These are phyloP conservation scores for Murraya koenigii DNA, from an alignment of 345 rosid genomes.

Conservation along the genomic window DNA sequence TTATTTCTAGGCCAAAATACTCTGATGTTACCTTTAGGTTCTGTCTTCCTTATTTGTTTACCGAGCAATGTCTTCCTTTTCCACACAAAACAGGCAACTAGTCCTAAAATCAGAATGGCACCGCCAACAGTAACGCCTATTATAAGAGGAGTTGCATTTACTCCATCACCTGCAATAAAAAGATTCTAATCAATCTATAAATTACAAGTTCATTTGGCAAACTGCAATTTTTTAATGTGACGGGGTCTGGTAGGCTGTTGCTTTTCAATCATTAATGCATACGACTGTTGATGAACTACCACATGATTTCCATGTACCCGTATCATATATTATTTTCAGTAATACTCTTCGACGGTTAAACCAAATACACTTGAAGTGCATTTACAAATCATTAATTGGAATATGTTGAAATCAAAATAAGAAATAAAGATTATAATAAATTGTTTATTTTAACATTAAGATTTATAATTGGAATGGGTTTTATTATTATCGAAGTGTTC, in stretches of 20 bases:
- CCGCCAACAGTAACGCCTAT: conserved; percentile 48
- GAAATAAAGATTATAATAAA: background rate
- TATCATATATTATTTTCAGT: background rate
- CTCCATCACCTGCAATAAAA: conserved; percentile 38
- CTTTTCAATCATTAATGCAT: background rate
- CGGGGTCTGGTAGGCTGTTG: background rate
- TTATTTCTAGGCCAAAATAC: background rate
- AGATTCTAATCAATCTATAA: background rate
- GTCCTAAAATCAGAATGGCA: conserved; percentile 39
- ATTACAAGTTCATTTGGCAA: background rate
- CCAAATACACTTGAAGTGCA: background rate
- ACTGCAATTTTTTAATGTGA: background rate
- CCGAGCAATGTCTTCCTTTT: conserved; percentile 38
- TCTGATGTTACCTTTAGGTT: conserved; percentile 32
- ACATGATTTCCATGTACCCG: background rate
- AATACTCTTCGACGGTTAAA: background rate
- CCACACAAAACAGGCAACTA: conserved; percentile 39
- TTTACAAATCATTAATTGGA: no score
- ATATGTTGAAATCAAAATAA: no score
- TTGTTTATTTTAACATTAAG: background rate
- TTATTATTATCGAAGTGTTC: no score
- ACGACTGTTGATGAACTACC: background rate
- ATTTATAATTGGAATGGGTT: no score
- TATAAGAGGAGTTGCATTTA: conserved; percentile 20
- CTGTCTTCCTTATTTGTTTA: conserved; percentile 9